Evolutionary conservation across 805 yeast genomes (phyloP).

Genomic region (Saccharomycopsis oosterbeekiorum): DNA sequence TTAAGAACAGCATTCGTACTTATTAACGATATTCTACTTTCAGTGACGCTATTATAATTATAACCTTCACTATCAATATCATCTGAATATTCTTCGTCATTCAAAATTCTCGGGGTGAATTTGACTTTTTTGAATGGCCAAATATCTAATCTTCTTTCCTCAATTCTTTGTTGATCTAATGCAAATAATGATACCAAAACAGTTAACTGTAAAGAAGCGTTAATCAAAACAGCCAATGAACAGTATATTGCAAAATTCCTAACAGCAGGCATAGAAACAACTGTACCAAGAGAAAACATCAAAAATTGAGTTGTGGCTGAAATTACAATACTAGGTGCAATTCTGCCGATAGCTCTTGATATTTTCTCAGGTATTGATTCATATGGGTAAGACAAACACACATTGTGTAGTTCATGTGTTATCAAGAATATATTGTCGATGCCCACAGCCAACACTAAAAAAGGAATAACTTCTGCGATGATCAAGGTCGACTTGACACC

Average conservation of each 20-base stretch:
- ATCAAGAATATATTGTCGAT: conserved; percentile 87
- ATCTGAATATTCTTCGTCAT: conserved; percentile 5
- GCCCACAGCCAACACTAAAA: conserved; percentile 88
- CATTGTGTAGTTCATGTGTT: conserved; percentile 62
- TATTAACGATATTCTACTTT: neutral
- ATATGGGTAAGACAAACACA: conserved; percentile 37
- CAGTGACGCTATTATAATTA: neutral
- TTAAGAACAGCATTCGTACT: neutral
- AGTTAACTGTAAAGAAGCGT: conserved; percentile 71
- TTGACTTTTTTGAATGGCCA: conserved; percentile 42
- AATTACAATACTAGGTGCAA: conserved; percentile 81
- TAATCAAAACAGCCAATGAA: conserved; percentile 73
- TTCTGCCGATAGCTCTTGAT: conserved; percentile 52
- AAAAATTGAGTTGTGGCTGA: conserved; percentile 71
- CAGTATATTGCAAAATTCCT: conserved; percentile 86
- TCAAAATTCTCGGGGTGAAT: neutral
- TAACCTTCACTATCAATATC: conserved; percentile 2
- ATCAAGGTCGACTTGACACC: conserved; percentile 82
- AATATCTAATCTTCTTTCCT: conserved; percentile 49
- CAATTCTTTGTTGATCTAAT: conserved; percentile 54
- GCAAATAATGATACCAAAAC: conserved; percentile 66
- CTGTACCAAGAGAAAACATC: conserved; percentile 69
- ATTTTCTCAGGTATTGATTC: conserved; percentile 49
- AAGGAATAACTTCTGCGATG: conserved; percentile 95
- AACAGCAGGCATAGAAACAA: conserved; percentile 93